Evolutionary conservation across 148 eudicot genomes (phyloP).

Genomic region (Vaccinium darrowii): DNA sequence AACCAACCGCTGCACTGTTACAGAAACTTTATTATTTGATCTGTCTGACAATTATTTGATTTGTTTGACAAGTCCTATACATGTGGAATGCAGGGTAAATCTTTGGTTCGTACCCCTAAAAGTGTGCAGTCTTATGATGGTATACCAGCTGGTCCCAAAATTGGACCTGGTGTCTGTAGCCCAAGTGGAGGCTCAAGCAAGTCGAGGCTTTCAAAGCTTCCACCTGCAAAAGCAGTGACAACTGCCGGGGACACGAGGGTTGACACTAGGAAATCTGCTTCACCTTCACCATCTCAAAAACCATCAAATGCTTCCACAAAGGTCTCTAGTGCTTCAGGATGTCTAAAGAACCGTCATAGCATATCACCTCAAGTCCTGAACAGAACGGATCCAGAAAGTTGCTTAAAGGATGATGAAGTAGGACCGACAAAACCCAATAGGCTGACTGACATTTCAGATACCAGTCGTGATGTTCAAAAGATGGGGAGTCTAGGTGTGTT

Average conservation of each 20-base stretch:
- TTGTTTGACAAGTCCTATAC: not conserved
- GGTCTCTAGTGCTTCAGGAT: slow-evolving; percentile 18
- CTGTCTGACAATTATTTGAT: not conserved
- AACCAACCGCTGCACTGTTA: not conserved
- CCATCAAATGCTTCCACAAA: slow-evolving; percentile 26
- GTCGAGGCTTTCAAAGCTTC: slow-evolving; percentile 32
- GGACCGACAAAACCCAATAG: slow-evolving; percentile 13
- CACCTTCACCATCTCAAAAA: slow-evolving; percentile 26
- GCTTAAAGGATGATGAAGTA: slow-evolving; percentile 11
- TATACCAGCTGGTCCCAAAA: slow-evolving; percentile 42
- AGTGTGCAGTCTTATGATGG: slow-evolving; percentile 45
- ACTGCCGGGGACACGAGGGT: slow-evolving; percentile 31
- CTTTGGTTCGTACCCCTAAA: slow-evolving; percentile 57
- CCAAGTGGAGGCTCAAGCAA: slow-evolving; percentile 46
- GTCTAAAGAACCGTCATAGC: slow-evolving; percentile 20
- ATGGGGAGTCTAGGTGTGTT: slow-evolving; percentile 9
- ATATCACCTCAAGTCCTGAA: slow-evolving; percentile 14
- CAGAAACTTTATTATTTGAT: not conserved
- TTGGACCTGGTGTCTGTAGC: slow-evolving; percentile 35
- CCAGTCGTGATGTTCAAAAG: slow-evolving; percentile 17
- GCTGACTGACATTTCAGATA: slow-evolving; percentile 20
- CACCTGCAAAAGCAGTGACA: slow-evolving; percentile 25
- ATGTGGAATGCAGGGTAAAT: slow-evolving; percentile 49
- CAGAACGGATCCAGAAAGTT: slow-evolving; percentile 16
- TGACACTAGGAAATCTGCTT: slow-evolving; percentile 31